Conservation (phyloP, 83 land plant species). For the Isoetes engelmannii region DNA sequence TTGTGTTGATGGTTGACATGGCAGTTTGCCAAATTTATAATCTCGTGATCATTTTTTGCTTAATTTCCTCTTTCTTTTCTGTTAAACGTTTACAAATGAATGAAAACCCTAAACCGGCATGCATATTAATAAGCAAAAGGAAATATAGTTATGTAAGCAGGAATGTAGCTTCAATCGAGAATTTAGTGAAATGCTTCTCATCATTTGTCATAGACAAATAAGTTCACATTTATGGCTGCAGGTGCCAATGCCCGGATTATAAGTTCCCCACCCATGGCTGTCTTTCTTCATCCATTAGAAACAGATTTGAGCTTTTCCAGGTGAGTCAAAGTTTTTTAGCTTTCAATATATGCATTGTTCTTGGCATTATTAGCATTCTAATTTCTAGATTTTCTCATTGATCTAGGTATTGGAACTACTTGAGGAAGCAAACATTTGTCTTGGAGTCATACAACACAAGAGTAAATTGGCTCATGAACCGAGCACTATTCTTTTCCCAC, state of each 20-base stretch:
- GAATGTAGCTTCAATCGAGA: too few species aligned
- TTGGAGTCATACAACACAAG: slow-evolving; percentile 75
- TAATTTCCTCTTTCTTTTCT: too few species aligned
- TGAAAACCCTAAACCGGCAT: too few species aligned
- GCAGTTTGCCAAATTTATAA: not conserved
- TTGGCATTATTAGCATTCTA: not conserved
- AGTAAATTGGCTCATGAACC: slow-evolving; percentile 92
- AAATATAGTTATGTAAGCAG: too few species aligned
- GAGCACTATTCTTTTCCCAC: slow-evolving; percentile 73
- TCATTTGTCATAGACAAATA: not conserved
- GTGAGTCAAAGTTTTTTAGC: slow-evolving; percentile 1
- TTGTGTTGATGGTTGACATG: too few species aligned
- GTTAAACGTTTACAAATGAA: too few species aligned
- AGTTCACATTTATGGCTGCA: slow-evolving; percentile 14
- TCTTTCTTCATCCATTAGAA: slow-evolving; percentile 91
- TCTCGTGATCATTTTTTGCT: not conserved
- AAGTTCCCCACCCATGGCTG: slow-evolving; percentile 86
- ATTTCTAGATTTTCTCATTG: not conserved
- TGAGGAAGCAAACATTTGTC: slow-evolving; percentile 97
- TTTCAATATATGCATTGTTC: not conserved
- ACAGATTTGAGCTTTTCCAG: slow-evolving; percentile 17
- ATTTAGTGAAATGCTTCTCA: not conserved
- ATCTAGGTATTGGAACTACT: slow-evolving; percentile 94
- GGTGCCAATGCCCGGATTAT: slow-evolving; percentile 86
- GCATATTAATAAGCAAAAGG: too few species aligned